Evolutionary conservation across 225 moss, liverwort and hornwort species (phyloP).

Genomic region (Anthoceros angustus): DNA sequence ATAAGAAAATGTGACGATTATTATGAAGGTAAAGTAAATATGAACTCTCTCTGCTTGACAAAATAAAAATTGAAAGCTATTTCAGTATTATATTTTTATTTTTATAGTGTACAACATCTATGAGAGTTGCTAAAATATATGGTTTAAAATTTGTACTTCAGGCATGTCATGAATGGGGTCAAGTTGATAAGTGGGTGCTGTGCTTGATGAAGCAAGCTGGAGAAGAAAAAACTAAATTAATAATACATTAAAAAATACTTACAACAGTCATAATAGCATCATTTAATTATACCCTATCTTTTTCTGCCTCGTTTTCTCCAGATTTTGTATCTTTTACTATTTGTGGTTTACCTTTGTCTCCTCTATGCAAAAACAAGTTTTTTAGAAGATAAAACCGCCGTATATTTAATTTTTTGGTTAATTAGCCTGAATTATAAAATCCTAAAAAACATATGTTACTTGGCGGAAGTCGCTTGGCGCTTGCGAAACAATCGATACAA

Average conservation of each 20-base stretch:
- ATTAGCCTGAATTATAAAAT: background rate
- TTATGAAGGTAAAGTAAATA: background rate
- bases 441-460: too few species aligned
- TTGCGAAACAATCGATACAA: constrained; percentile 58
- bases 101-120: too few species aligned
- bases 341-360: background rate
- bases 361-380: background rate
- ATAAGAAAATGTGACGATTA: background rate
- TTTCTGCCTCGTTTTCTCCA: background rate
- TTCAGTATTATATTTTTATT: too few species aligned
- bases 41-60: background rate
- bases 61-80: too few species aligned
- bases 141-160: background rate
- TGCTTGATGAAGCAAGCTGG: background rate
- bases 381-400: background rate
- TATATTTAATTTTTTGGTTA: background rate
- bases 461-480: constrained; percentile 41
- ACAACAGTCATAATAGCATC: background rate
- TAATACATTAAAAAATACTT: background rate
- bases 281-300: background rate
- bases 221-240: background rate
- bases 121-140: too few species aligned
- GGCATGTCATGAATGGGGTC: background rate
- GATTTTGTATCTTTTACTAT: background rate
- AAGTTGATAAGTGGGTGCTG: background rate